A percentile compares a stretch with the other conserved stretches of the same genome.
These are phyloP conservation scores for Olyra latifolia DNA, from an alignment of 176 grass and related monocot genomes.

Conservation along the genomic window DNA sequence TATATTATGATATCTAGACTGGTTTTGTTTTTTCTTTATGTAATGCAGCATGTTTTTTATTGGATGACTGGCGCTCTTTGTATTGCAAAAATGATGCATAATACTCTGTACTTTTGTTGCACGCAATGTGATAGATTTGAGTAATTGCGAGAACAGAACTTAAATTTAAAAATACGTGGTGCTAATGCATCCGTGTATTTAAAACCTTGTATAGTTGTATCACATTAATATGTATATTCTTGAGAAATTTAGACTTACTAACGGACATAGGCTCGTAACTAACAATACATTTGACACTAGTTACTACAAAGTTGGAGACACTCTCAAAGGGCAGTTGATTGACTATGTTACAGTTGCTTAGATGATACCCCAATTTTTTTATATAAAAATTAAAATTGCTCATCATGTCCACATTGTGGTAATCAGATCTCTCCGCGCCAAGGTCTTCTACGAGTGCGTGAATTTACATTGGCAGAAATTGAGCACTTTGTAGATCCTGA, in stretches of 20 bases:
- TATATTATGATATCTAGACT: neutral
- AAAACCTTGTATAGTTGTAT: neutral
- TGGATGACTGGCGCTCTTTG: neutral
- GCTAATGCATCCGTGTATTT: neutral
- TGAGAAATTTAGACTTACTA: neutral
- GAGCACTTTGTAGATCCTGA: slow-evolving; percentile 89
- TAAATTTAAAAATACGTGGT: neutral
- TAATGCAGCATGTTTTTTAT: neutral
- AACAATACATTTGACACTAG: neutral
- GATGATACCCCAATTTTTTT: neutral
- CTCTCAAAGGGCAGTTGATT: neutral
- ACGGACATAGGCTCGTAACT: neutral
- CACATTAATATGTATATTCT: neutral
- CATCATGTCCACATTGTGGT: slow-evolving; percentile 4
- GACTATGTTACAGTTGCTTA: neutral
- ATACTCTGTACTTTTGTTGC: neutral
- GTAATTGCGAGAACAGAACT: neutral
- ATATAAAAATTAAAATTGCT: neutral
- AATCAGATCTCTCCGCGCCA: slow-evolving; percentile 76
- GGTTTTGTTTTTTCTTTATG: neutral
- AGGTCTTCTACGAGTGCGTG: slow-evolving; percentile 86
- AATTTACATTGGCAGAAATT: slow-evolving; percentile 86
- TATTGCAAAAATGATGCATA: neutral
- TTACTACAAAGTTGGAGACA: neutral
- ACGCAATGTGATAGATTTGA: neutral